Evolutionary conservation across 2,329 filamentous ascomycete genomes (phyloP).

Genomic region (Claviceps paspali): DNA sequence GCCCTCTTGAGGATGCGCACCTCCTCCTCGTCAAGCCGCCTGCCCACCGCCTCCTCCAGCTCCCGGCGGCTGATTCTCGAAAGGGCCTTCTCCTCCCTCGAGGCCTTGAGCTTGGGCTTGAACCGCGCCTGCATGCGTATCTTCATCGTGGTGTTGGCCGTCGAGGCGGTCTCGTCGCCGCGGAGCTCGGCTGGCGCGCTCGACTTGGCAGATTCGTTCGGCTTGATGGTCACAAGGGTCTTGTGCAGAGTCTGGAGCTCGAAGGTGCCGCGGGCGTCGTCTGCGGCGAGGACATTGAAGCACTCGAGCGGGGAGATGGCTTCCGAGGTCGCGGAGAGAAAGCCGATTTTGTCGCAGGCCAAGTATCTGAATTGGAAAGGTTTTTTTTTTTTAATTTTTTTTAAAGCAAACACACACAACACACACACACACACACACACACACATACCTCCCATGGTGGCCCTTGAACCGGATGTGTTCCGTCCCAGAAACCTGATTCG

Average conservation of each 20-base stretch:
- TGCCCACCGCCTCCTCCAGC: conserved; percentile 65
- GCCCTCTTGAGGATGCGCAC: conserved; percentile 71
- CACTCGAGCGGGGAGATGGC: conserved; percentile 76
- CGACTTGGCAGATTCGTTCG: conserved; percentile 33
- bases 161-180: conserved; percentile 55
- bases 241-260: conserved; percentile 59
- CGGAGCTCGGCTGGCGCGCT: conserved; percentile 48
- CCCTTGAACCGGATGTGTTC: conserved; percentile 78
- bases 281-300: conserved; percentile 51
- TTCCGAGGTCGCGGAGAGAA: conserved; percentile 60
- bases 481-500: conserved; percentile 67
- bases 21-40: conserved; percentile 69
- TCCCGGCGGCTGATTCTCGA: conserved; percentile 79
- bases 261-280: conserved; percentile 57
- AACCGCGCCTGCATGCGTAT: conserved; percentile 92
- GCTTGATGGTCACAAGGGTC: conserved; percentile 50
- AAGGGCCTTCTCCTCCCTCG: conserved; percentile 67
- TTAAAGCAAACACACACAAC: no score
- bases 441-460: conserved; percentile 58
- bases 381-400: no score
- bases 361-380: conserved; percentile 68
- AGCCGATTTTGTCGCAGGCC: conserved; percentile 69
- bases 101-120: conserved; percentile 67
- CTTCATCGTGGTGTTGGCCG: conserved; percentile 56
- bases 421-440: no score